Percentiles rank a stretch among this genome's conserved stretches.
phyloP scores from a whole-genome alignment of 441 rosid genomes.

The Brassica balearica region DNA sequence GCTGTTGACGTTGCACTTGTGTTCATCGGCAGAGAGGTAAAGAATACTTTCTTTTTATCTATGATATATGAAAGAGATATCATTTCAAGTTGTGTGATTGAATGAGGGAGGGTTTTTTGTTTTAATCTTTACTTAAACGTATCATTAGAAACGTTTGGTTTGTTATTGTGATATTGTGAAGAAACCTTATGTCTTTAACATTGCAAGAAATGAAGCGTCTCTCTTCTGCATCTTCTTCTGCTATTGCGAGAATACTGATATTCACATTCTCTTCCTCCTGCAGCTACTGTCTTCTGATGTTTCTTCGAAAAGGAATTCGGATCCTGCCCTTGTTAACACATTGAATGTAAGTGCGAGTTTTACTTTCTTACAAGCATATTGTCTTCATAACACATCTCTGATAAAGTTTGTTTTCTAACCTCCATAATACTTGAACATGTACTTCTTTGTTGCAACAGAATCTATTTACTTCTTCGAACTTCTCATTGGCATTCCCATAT shows the following conservation, averaged over 20 bases:
- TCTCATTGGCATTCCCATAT: conserved; percentile 94
- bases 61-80: neutral
- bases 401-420: conserved; percentile 16
- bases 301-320: conserved; percentile 58
- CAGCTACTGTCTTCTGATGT: conserved; percentile 80
- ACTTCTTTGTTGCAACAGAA: conserved; percentile 51
- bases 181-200: neutral
- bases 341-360: conserved; percentile 60
- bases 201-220: conserved; percentile 2
- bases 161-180: conserved; percentile 20
- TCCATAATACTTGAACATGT: conserved; percentile 9
- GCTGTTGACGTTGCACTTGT: conserved; percentile 76
- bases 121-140: neutral
- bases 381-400: neutral
- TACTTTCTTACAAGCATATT: neutral
- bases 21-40: conserved; percentile 91
- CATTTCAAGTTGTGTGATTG: conserved; percentile 9
- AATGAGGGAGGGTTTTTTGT: neutral
- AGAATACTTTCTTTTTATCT: neutral
- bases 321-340: conserved; percentile 64
- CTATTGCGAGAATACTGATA: conserved; percentile 2
- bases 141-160: neutral
- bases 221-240: conserved; percentile 20
- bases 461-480: conserved; percentile 68
- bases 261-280: conserved; percentile 15